These are phyloP conservation scores for Aspergillus vadensis DNA, from an alignment of 2,329 filamentous ascomycete genomes.

Conservation along the genomic window DNA sequence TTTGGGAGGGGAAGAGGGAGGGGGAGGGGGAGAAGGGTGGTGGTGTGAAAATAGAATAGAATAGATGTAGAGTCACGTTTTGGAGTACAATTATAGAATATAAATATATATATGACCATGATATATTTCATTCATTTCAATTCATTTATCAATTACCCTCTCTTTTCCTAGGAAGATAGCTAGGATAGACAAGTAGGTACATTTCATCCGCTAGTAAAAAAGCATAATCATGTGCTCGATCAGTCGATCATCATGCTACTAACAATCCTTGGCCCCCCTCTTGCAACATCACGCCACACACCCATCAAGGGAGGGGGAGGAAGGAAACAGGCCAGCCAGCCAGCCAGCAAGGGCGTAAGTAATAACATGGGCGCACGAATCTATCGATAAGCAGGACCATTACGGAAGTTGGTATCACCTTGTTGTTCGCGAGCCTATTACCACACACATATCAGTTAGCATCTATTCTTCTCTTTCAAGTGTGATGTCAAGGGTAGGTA, in stretches of 20 bases:
- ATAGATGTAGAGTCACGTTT: not conserved
- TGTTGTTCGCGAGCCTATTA: constrained; percentile 34
- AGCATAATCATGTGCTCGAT: constrained; percentile 1
- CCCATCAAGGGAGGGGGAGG: not conserved
- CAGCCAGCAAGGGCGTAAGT: constrained; percentile 11
- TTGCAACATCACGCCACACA: not conserved
- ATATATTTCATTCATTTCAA: too few relatives aligned
- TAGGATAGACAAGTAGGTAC: not conserved
- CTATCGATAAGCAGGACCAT: constrained; percentile 20
- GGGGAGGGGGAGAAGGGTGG: not conserved
- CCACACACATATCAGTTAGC: constrained; percentile 10
- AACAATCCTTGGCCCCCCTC: not conserved
- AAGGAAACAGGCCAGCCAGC: constrained; percentile 3
- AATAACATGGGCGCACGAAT: constrained; percentile 14
- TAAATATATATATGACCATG: too few relatives aligned
- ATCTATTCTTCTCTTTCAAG: not conserved
- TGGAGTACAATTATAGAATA: too few relatives aligned
- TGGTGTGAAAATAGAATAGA: not conserved
- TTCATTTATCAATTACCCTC: not conserved
- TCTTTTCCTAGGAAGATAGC: not conserved
- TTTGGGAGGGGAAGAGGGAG: not conserved
- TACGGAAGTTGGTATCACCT: constrained; percentile 33
- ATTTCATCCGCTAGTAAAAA: constrained; percentile 3
- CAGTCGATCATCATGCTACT: not conserved
- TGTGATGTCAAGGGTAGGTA: not conserved